Evolutionary conservation across 2,329 filamentous ascomycete species (phyloP).

Genomic region (Bipolaris cookei): DNA sequence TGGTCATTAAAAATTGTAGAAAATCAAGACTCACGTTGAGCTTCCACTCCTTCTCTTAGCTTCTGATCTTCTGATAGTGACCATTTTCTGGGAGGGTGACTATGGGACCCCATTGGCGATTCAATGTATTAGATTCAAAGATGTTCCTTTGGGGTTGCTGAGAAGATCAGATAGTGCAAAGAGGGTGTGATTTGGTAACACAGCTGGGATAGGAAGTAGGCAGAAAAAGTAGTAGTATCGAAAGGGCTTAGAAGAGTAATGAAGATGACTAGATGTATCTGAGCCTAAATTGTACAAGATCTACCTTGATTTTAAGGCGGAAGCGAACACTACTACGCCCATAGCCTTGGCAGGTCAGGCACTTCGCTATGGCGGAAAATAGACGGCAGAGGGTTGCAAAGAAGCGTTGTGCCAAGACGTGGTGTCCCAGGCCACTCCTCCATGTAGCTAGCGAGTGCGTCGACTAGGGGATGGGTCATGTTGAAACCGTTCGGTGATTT

Average conservation of each 20-base stretch:
- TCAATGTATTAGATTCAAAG: background rate
- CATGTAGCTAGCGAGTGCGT: conserved; percentile 19
- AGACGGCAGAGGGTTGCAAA: conserved; percentile 11
- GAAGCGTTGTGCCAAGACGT: conserved; percentile 13
- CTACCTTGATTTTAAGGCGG: conserved; percentile 12
- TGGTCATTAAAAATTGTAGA: background rate
- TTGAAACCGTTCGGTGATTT: conserved; percentile 18
- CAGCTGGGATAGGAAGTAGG: background rate
- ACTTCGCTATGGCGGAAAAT: conserved; percentile 10
- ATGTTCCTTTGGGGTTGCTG: background rate
- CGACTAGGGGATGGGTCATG: conserved; percentile 19
- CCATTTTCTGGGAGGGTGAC: conserved; percentile 40
- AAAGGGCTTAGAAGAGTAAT: background rate
- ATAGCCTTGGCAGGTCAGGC: conserved; percentile 14
- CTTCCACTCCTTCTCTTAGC: conserved; percentile 36
- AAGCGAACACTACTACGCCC: conserved; percentile 9
- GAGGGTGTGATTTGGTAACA: background rate
- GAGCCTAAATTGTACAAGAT: conserved; percentile 7
- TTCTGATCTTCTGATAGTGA: conserved; percentile 35
- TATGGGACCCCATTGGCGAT: conserved; percentile 20
- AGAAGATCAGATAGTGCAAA: background rate
- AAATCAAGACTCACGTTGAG: conserved; percentile 28
- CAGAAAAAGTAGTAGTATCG: background rate
- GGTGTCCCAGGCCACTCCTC: conserved; percentile 16
- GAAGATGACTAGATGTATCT: conserved; percentile 1